Conservation (phyloP, 257 asterid genomes). For the Petunia secreta region DNA sequence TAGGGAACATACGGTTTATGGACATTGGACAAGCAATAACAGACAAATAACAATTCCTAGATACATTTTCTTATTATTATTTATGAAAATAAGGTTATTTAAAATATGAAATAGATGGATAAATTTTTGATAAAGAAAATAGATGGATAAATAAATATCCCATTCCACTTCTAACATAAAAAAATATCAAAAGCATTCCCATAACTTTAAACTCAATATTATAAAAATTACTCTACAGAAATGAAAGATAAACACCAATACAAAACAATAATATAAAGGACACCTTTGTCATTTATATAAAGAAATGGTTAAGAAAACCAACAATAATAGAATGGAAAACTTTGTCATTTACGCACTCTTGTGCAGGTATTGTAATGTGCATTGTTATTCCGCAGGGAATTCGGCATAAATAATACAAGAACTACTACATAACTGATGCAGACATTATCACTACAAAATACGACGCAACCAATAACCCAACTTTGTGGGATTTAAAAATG, state of each 20-base stretch:
- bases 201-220: background rate
- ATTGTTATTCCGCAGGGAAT: background rate
- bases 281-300: background rate
- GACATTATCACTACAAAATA: background rate
- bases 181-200: background rate
- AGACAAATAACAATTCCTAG: too few species aligned
- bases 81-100: background rate
- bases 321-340: background rate
- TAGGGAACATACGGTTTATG: background rate
- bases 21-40: too few species aligned
- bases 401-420: background rate
- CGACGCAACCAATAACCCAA: background rate
- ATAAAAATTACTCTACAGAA: background rate
- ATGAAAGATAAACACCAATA: background rate
- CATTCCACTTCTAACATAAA: background rate
- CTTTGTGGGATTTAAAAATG: background rate
- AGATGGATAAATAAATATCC: background rate
- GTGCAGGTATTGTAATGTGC: background rate
- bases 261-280: background rate
- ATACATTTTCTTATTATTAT: too few species aligned
- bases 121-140: background rate
- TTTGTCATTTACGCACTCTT: background rate
- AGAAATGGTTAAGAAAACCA: background rate
- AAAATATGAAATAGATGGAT: background rate
- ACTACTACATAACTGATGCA: constrained; percentile 2